Percentiles rank a stretch among this genome's conserved stretches.
phyloP scores from a whole-genome alignment of 1,139 yeast genomes.

The Torulaspora pretoriensis region DNA sequence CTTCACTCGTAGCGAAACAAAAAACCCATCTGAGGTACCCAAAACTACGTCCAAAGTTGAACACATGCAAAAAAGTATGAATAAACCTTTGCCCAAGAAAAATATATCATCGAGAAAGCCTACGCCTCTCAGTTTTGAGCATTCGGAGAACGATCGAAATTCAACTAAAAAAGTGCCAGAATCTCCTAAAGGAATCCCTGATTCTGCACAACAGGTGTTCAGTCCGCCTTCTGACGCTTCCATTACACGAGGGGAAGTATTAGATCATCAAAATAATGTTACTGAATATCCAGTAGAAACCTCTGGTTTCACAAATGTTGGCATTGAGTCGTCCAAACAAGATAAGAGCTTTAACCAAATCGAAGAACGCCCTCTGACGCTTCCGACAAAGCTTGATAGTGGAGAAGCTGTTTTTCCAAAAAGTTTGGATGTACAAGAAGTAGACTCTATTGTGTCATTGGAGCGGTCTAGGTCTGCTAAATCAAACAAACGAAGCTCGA shows the following conservation, averaged over 20 bases:
- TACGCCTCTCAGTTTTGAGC: slow-evolving; percentile 20
- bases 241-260: too few relatives aligned
- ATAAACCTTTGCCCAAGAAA: slow-evolving; percentile 6
- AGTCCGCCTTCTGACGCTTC: too few relatives aligned
- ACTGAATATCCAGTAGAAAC: too few relatives aligned
- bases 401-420: slow-evolving; percentile 76
- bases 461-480: slow-evolving; percentile 60
- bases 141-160: slow-evolving; percentile 1
- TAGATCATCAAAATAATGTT: too few relatives aligned
- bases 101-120: slow-evolving; percentile 15
- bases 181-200: slow-evolving; percentile 9
- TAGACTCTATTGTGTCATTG: slow-evolving; percentile 66
- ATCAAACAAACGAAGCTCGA: slow-evolving; percentile 28
- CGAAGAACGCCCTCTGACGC: neutral
- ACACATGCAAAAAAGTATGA: neutral
- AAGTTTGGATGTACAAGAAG: slow-evolving; percentile 60
- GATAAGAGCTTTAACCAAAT: neutral
- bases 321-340: too few relatives aligned
- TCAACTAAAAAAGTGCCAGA: slow-evolving; percentile 5
- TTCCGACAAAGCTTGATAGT: slow-evolving; percentile 26
- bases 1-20: neutral
- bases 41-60: neutral
- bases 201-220: too few relatives aligned
- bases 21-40: neutral
- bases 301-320: too few relatives aligned